Conservation (phyloP, 306 rosid species). For the Astragalus membranaceus region DNA sequence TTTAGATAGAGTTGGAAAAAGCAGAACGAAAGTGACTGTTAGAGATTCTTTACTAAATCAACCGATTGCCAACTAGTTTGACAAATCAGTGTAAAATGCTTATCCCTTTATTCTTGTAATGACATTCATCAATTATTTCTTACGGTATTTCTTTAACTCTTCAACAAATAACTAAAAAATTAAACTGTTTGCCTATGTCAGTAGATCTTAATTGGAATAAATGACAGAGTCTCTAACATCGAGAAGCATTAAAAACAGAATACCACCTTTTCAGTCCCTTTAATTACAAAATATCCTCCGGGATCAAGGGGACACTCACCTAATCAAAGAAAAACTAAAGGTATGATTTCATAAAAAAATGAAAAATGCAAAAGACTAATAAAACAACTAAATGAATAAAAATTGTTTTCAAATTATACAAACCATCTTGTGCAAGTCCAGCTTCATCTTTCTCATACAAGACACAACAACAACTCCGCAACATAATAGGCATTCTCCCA, state of each 20-base stretch:
- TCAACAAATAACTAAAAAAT: background rate
- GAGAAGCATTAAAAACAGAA: slow-evolving; percentile 15
- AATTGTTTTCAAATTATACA: slow-evolving; percentile 9
- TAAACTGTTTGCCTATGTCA: background rate
- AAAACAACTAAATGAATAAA: background rate
- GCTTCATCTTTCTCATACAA: slow-evolving; percentile 66
- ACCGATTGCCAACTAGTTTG: background rate
- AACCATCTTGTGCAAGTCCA: slow-evolving; percentile 81
- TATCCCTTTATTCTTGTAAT: background rate
- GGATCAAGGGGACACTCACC: slow-evolving; percentile 99
- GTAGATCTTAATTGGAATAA: background rate
- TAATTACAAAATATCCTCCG: slow-evolving; percentile 85
- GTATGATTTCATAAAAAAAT: background rate
- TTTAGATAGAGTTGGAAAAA: background rate
- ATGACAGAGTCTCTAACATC: background rate
- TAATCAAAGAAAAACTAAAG: slow-evolving; percentile 16
- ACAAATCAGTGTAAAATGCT: slow-evolving; percentile 12
- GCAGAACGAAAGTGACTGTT: background rate
- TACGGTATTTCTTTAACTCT: background rate
- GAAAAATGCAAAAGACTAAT: background rate
- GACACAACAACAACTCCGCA: slow-evolving; percentile 72
- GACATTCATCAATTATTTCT: background rate
- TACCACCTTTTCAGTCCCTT: slow-evolving; percentile 91
- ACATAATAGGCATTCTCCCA: slow-evolving; percentile 90
- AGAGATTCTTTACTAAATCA: background rate